Evolutionary conservation across 192 early-diverging fungal species (phyloP).

Genomic region (Gigaspora rosea): DNA sequence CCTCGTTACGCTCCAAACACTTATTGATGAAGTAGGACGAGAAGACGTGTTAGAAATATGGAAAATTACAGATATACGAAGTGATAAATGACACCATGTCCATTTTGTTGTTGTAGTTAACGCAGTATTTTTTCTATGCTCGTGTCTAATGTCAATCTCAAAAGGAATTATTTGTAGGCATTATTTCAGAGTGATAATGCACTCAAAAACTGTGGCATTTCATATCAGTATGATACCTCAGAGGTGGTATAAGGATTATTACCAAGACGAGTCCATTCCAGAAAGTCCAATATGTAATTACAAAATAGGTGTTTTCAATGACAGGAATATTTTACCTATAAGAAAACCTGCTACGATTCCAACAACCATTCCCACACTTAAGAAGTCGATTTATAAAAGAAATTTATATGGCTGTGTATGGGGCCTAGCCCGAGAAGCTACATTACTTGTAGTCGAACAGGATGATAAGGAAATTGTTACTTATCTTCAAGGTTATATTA

Average conservation of each 20-base stretch:
- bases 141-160: neutral
- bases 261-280: neutral
- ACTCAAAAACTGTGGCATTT: neutral
- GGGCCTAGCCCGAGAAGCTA: no score
- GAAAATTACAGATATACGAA: neutral
- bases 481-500: no score
- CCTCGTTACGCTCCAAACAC: neutral
- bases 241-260: neutral
- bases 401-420: no score
- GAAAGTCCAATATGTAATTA: no score
- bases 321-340: no score
- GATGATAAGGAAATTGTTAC: no score
- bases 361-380: no score
- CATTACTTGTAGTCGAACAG: no score
- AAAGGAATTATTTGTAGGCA: neutral
- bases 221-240: neutral
- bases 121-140: neutral
- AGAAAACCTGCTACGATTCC: no score
- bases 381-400: no score
- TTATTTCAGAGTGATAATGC: no score
- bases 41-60: constrained; percentile 1
- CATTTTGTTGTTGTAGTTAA: neutral
- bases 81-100: neutral
- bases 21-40: neutral
- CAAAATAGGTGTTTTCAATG: no score